Evolutionary conservation across 352 stramenopile species (phyloP).

Genomic region (Nothophytophthora sp.): DNA sequence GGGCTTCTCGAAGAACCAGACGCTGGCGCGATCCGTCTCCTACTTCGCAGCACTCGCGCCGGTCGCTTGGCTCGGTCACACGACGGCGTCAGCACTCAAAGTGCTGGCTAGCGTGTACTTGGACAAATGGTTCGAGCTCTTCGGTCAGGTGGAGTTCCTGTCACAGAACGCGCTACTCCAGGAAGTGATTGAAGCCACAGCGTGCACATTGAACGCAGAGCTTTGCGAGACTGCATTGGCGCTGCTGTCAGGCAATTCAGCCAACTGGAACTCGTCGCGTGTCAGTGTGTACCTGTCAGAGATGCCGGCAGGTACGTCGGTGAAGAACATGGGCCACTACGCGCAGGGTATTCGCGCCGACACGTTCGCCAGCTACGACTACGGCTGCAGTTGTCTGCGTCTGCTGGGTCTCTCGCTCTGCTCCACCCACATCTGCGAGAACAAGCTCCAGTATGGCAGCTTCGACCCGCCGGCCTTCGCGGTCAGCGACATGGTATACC

Average conservation of each 20-base stretch:
- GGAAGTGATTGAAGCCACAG: conserved; percentile 28
- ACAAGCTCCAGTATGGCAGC: conserved; percentile 48
- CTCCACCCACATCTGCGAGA: conserved; percentile 32
- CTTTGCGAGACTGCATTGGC: conserved; percentile 36
- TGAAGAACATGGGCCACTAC: conserved; percentile 59
- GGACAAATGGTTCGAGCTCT: conserved; percentile 36
- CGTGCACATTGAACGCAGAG: conserved; percentile 33
- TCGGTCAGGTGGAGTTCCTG: conserved; percentile 44
- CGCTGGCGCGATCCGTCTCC: conserved; percentile 41
- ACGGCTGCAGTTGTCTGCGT: conserved; percentile 38
- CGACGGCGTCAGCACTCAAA: conserved; percentile 26
- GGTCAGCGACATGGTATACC: conserved; percentile 35
- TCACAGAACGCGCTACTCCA: conserved; percentile 33
- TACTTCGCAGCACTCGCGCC: conserved; percentile 54
- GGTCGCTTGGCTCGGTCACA: conserved; percentile 33
- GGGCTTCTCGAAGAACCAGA: conserved; percentile 51
- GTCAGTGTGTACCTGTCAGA: conserved; percentile 57
- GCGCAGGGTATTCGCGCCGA: conserved; percentile 46
- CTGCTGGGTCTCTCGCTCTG: conserved; percentile 36
- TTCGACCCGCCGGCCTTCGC: conserved; percentile 42
- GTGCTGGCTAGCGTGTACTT: conserved; percentile 32
- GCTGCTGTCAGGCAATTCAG: conserved; percentile 30
- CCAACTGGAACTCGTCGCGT: conserved; percentile 47
- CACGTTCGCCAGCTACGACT: conserved; percentile 50
- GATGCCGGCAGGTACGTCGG: conserved; percentile 47